Base-by-base conservation (phyloP, 1,284 basidiomycete genomes). In the Puccinia hordei region DNA sequence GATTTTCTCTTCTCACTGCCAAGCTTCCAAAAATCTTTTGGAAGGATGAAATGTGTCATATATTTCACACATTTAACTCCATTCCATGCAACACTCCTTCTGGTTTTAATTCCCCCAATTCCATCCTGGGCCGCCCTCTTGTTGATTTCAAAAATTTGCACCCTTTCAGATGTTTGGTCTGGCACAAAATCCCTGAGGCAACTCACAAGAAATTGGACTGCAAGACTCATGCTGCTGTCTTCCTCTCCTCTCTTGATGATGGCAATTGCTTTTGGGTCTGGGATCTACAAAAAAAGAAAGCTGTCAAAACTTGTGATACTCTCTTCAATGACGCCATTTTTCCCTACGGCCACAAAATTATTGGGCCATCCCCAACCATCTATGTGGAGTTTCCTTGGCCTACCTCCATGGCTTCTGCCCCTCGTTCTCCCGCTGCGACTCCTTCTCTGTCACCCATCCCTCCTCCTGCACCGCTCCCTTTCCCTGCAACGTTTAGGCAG, bases 91-190 rank as follows among this genome's bases (percentile, higher is more conserved):
- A 73, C 24, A 73, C 72, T 3, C 72, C 72, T 30, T 15, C 30
- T 9, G 72, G 72, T 6, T 73, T 73, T 41, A 1, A 57, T 8
- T 30, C 51, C 9, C 53, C 72, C 4, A 24, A 33, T 24, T 59
- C 49, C 19, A 17, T 73, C 9, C 24, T 73, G n/a, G 15, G 30
- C 15, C 17, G 53, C 33, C 72, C 49, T n/a, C 13, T 35, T 12
- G 27, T 73, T 8, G 27, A 35, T 57, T 30, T 55, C 9, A 27
- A 53, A 0, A 12, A 1, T 9, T 9, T 57, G 27, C 72, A 73
- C 24, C 72, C 72, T 2, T 73, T 73, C 33, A 51, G 72, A 2
- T 73, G 72, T 57, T 5, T 53, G 57, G 72, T 73, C 17, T 73
- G 51, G 46, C 33, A 73, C 49, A 73, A 59, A 33, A 24, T 73